These are phyloP conservation scores for Emmonsiellopsis sp. DNA, from an alignment of 2,329 filamentous ascomycete species.

Conservation along the genomic window DNA sequence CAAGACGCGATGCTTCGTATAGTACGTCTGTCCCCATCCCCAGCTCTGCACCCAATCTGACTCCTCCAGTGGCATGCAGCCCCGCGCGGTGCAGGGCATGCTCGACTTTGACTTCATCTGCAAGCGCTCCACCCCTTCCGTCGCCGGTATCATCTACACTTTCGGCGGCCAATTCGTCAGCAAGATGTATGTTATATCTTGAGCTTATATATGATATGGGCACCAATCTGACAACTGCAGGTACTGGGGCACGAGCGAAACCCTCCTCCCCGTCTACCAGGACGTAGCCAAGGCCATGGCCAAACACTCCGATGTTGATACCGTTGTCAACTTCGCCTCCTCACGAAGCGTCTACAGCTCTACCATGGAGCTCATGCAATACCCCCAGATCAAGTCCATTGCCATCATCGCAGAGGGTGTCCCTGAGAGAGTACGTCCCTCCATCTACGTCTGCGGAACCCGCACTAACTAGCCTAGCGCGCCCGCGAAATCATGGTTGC, in stretches of 20 bases:
- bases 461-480: constrained; percentile 47
- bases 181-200: constrained; percentile 64
- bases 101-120: constrained; percentile 99
- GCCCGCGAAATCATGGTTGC: constrained; percentile 96
- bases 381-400: constrained; percentile 94
- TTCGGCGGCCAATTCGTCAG: constrained; percentile 99
- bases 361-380: constrained; percentile 97
- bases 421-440: constrained; percentile 68
- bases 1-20: constrained; percentile 99
- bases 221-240: constrained; percentile 21
- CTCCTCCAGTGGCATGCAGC: constrained; percentile 70
- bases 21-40: constrained; percentile 45
- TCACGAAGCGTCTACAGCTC: constrained; percentile 98
- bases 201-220: no score
- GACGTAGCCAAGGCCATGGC: constrained; percentile 80
- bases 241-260: constrained; percentile 99
- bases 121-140: constrained; percentile 93
- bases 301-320: constrained; percentile 96
- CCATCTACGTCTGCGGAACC: neutral
- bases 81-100: constrained; percentile 83
- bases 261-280: constrained; percentile 96
- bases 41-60: constrained; percentile 19
- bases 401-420: constrained; percentile 99
- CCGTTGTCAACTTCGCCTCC: constrained; percentile 98
- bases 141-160: constrained; percentile 99